Evolutionary conservation across 768 basidiomycete species (phyloP), one percentile per base, ranked within the genome.

Genomic region (Sporobolomyces roseus): DNA sequence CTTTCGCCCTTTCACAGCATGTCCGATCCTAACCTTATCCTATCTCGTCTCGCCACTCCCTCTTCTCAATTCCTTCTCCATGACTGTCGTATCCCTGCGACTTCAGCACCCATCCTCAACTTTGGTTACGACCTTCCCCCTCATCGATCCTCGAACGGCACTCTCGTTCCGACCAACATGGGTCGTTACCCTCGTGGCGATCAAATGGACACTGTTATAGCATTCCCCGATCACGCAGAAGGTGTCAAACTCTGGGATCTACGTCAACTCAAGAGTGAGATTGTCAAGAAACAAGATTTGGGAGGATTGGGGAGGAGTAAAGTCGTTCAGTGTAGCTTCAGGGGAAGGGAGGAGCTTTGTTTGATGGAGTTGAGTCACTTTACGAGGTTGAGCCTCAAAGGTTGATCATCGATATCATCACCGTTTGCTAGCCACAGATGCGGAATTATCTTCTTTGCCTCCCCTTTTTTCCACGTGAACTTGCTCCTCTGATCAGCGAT

Each of bases 181-280:
- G 58, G 58, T 2, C 56, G 68, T 6, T 69, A 69, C 51, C 58
- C 54, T 41, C 63, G 63, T 7, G 68, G 68, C 1, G 58, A 60
- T 25, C 35, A 54, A 16, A 51, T 41, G 36, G 68, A 69, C 21
- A 64, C 63, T 9, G 41, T 69, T 46, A 53, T 61, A 19, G 68
- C 46, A 0, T 69, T 69, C 35, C 69, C 64, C 3, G 69, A 70
- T 35, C 32, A 62, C 43, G 64, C 58, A 3, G 30, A 51, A 9
- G 69, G 69, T 46, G 69, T 70, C 41, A 70, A 70, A 43, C 46
- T 70, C 21, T 70, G 69, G 69, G 69, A 70, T 54, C 64, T 70
- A 17, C 64, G 69, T 48, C 61, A 63, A 21, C 23, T 66, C 32
- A 60, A 51, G 48, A 4, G 17, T 25, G 48, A 38, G 33, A 33